These are phyloP conservation scores for Neopestalotiopsis clavispora DNA, from an alignment of 2,329 filamentous ascomycete species.

Conservation along the genomic window DNA sequence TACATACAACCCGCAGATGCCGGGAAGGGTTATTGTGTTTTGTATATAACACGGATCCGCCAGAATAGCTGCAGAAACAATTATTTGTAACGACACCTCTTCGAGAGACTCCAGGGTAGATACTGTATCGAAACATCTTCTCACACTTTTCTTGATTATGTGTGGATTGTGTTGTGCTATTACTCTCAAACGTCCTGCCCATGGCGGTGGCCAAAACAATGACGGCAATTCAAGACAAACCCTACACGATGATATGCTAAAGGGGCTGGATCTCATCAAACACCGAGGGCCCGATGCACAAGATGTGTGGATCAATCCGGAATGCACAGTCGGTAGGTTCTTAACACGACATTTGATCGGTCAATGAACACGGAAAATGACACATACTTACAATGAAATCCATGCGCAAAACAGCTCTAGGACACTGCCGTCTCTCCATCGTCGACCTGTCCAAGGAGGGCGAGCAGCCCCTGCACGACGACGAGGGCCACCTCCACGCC, in stretches of 20 bases:
- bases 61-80: too few relatives aligned
- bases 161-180: slow-evolving; percentile 4
- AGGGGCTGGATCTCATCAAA: background rate
- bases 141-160: background rate
- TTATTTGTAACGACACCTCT: background rate
- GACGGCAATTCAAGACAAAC: background rate
- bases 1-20: too few relatives aligned
- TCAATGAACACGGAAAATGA: too few relatives aligned
- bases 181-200: background rate
- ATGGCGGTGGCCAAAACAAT: background rate
- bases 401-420: slow-evolving; percentile 36
- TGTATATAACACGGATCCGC: too few relatives aligned
- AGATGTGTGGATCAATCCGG: slow-evolving; percentile 12
- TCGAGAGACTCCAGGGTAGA: background rate
- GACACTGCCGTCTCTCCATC: slow-evolving; percentile 56
- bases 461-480: slow-evolving; percentile 49
- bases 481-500: slow-evolving; percentile 49
- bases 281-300: slow-evolving; percentile 2
- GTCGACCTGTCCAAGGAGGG: slow-evolving; percentile 55
- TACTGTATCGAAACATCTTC: too few relatives aligned
- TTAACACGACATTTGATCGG: background rate
- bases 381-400: too few relatives aligned
- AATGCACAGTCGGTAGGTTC: slow-evolving; percentile 1
- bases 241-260: background rate
- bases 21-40: background rate